Base-by-base conservation (phyloP, 2,329 filamentous ascomycete species). In the Cercospora canescens region DNA sequence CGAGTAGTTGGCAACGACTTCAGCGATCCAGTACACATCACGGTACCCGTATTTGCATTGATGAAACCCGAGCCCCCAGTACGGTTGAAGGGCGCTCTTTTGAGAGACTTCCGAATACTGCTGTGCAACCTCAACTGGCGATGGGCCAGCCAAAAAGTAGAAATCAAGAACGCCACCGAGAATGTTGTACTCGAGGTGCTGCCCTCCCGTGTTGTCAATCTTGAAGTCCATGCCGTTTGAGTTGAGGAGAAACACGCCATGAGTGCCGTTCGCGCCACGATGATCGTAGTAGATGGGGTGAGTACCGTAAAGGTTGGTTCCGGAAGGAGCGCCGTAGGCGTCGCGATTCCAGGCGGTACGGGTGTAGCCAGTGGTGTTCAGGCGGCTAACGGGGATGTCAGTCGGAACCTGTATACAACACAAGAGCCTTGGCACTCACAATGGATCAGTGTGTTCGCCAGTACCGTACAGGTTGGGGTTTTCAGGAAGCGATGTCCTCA, bases 241-340 rank as follows among this genome's bases (percentile, higher is more conserved):
- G 77, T 91, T 92, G 69, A 91, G 78, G 26, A 92, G 80, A 75
- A 92, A 89, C 3, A 92, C 90, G 18, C 79, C 89, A 84, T 80
- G 91, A 75, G 67, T 89, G 79, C 73, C 87, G 80, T 74, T 75
- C 8, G 62, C 75, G 6, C 83, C 83, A 21, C 91, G 85, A 74
- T 92, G 88, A 65, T 93, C 91, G 70, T 89, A 87, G 79, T 93
- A 93, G n/a, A 93, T 81, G 0, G 91, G 90, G 69, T 93, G 91
- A 58, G 85, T 86, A 4, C 90, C 89, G 70, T 94, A 93, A 4
- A 93, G 77, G 71, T 93, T 93, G 18, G 84, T 81, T 1, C 85
- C 85, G 1, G 81, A 76, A 0, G 90, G 90, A 0, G 88, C 81
- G 24, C 73, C 75, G 68, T 88, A 91, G 1, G 89, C 83, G 77